Evolutionary conservation across 495 filamentous ascomycete genomes (phyloP).

Genomic region (Aspergillus bridgeri): DNA sequence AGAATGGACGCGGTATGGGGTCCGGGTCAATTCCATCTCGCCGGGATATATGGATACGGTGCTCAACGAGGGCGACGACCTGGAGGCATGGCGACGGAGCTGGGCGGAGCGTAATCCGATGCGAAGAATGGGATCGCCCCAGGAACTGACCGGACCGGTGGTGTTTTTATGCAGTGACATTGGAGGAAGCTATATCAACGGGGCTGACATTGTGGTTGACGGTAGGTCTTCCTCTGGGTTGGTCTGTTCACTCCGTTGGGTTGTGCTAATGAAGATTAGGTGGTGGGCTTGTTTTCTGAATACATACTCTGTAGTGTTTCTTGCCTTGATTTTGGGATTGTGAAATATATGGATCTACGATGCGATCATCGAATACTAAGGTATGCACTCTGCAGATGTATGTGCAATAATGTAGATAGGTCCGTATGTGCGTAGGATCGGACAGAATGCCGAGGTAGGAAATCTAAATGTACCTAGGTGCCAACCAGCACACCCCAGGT

Average conservation of each 20-base stretch:
- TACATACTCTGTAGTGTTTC: not conserved
- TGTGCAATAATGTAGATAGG: no score
- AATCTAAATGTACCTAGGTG: not conserved
- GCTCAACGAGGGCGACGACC: slow-evolving; percentile 60
- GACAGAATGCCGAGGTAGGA: not conserved
- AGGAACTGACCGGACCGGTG: slow-evolving; percentile 64
- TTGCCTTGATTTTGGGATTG: no score
- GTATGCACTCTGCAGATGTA: no score
- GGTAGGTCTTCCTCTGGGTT: slow-evolving; percentile 27
- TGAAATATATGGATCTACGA: no score
- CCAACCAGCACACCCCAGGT: not conserved
- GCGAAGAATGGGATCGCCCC: slow-evolving; percentile 63
- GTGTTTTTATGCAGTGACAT: slow-evolving; percentile 57
- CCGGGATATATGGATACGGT: slow-evolving; percentile 80
- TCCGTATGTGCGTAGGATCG: no score
- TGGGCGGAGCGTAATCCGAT: slow-evolving; percentile 64
- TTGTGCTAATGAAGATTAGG: not conserved
- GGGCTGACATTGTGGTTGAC: slow-evolving; percentile 58
- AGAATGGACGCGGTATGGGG: slow-evolving; percentile 51
- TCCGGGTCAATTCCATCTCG: slow-evolving; percentile 63
- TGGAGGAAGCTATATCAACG: slow-evolving; percentile 67
- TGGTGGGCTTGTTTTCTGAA: slow-evolving; percentile 7
- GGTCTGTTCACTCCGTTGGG: not conserved
- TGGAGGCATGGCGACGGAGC: slow-evolving; percentile 50
- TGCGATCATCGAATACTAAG: not conserved